Evolutionary conservation across 1,284 basidiomycete genomes (phyloP).

Genomic region (Calocybe gambosa): DNA sequence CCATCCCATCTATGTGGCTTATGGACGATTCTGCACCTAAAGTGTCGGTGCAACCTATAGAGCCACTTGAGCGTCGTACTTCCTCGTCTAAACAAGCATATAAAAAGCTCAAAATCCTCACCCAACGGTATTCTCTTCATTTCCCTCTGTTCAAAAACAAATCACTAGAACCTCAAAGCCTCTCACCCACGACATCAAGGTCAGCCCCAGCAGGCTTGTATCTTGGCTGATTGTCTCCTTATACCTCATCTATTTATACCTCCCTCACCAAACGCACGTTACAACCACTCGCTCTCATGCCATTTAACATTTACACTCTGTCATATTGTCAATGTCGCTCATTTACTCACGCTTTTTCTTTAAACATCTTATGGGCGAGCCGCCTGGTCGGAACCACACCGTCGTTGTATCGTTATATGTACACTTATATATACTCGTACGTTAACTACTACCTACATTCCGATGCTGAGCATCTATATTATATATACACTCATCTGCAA

Average conservation of each 20-base stretch:
- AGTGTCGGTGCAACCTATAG: conserved; percentile 26
- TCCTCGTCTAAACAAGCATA: conserved; percentile 17
- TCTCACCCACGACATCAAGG: conserved; percentile 12
- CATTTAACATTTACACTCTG: background rate
- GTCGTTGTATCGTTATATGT: background rate
- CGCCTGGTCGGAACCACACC: background rate
- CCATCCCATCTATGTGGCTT: conserved; percentile 38
- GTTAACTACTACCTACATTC: background rate
- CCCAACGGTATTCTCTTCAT: conserved; percentile 41
- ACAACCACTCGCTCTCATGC: too few relatives aligned
- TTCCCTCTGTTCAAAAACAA: conserved; percentile 29
- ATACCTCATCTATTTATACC: background rate
- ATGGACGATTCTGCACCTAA: conserved; percentile 28
- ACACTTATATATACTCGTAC: conserved; percentile 4
- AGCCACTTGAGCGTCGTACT: conserved; percentile 21
- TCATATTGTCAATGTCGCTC: background rate
- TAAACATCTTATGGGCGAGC: background rate
- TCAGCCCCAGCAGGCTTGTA: conserved; percentile 8
- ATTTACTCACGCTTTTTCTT: background rate
- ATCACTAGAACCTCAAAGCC: conserved; percentile 1
- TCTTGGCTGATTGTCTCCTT: background rate
- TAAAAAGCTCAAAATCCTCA: conserved; percentile 31
- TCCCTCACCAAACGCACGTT: background rate
- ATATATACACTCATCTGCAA: too few relatives aligned
- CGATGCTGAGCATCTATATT: too few relatives aligned